Conservation (phyloP, 345 rosid genomes). For the Syzygium aromaticum region DNA sequence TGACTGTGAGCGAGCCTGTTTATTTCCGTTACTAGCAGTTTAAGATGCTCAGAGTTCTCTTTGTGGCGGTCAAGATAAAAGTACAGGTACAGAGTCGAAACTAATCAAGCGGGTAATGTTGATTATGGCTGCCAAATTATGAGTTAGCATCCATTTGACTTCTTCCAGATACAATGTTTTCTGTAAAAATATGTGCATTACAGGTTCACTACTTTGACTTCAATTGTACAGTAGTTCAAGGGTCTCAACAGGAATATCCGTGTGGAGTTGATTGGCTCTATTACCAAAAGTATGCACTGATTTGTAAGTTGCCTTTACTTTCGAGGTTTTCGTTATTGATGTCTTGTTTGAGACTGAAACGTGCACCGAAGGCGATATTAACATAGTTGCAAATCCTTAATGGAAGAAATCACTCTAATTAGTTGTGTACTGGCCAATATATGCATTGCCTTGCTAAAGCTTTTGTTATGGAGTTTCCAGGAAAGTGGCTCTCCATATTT, state of each 20-base stretch:
- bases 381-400: background rate
- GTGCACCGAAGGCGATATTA: background rate
- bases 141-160: background rate
- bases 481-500: background rate
- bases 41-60: background rate
- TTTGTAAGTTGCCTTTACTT: background rate
- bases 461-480: background rate
- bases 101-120: background rate
- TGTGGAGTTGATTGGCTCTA: background rate
- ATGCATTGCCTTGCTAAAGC: background rate
- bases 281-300: background rate
- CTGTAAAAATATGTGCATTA: background rate
- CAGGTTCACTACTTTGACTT: background rate
- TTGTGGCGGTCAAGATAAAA: background rate
- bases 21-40: background rate
- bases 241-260: background rate
- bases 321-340: background rate
- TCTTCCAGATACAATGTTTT: background rate
- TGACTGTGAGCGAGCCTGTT: slow-evolving; percentile 5
- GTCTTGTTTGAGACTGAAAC: background rate
- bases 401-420: background rate
- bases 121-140: background rate
- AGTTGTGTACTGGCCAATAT: background rate
- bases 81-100: background rate
- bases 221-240: background rate